Evolutionary conservation across 1,139 yeast species (phyloP).

Genomic region (Kodamaea alishanica): DNA sequence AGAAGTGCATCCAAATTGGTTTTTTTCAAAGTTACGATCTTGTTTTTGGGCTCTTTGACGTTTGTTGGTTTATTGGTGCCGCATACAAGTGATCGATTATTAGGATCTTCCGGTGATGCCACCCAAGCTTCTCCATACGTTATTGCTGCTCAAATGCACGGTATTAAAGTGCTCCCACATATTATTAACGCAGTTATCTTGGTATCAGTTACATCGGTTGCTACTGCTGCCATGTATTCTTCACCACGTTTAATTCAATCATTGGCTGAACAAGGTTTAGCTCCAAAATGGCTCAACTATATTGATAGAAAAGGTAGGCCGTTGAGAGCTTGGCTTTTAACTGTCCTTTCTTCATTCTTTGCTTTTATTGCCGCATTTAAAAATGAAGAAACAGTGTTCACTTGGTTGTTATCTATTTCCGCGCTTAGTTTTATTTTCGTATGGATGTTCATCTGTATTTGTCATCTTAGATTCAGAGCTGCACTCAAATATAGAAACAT

Average conservation of each 20-base stretch:
- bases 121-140: constrained; percentile 25
- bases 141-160: constrained; percentile 24
- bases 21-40: constrained; percentile 20
- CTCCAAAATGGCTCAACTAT: constrained; percentile 23
- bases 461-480: constrained; percentile 25
- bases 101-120: constrained; percentile 18
- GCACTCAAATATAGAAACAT: constrained; percentile 20
- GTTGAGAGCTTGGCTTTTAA: constrained; percentile 20
- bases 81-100: constrained; percentile 14
- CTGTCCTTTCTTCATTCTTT: constrained; percentile 19
- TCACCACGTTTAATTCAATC: constrained; percentile 24
- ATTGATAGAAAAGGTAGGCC: constrained; percentile 25
- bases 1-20: constrained; percentile 22
- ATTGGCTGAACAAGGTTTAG: constrained; percentile 23
- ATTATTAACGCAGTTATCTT: constrained; percentile 25
- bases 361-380: constrained; percentile 24
- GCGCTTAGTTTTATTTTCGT: constrained; percentile 23
- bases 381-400: constrained; percentile 22
- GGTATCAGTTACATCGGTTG: constrained; percentile 26
- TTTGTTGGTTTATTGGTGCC: constrained; percentile 26
- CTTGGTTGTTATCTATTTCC: constrained; percentile 25
- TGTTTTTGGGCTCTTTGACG: constrained; percentile 23
- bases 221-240: constrained; percentile 28
- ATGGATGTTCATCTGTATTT: constrained; percentile 22
- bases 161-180: constrained; percentile 22